phyloP scores from a whole-genome alignment of 352 stramenopile species.

The Pythium rhizo-oryzae region DNA sequence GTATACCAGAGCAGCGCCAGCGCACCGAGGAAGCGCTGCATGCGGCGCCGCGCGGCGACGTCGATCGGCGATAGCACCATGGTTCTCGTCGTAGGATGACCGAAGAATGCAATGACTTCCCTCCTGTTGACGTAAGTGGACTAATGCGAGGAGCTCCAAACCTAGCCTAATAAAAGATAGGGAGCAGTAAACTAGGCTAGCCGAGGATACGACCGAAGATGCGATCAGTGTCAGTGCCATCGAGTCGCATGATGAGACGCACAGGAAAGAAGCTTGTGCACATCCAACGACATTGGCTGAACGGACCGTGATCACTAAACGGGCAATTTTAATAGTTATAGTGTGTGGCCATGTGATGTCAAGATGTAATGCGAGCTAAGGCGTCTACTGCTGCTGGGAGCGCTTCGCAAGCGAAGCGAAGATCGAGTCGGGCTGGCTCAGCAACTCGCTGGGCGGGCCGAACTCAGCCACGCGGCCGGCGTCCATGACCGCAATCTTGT shows the following conservation, averaged over 20 bases:
- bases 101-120: neutral
- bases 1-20: slow-evolving; percentile 28
- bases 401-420: slow-evolving; percentile 61
- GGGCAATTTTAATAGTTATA: no score
- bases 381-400: slow-evolving; percentile 21
- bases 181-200: no score
- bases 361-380: no score
- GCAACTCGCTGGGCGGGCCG: slow-evolving; percentile 75
- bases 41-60: slow-evolving; percentile 12
- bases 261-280: no score
- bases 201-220: no score
- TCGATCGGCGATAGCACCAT: slow-evolving; percentile 26
- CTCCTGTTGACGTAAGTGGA: slow-evolving; percentile 19
- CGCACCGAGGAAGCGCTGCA: slow-evolving; percentile 27
- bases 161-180: no score
- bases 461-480: slow-evolving; percentile 91
- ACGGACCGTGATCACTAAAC: no score
- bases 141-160: neutral
- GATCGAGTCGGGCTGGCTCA: slow-evolving; percentile 67
- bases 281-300: no score
- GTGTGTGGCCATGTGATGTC: no score
- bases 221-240: no score
- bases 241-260: no score
- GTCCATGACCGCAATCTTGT: slow-evolving; percentile 91
- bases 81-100: neutral